These are phyloP conservation scores for Graphilbum sp. DNA, from an alignment of 2,329 filamentous ascomycete species.

Conservation along the genomic window DNA sequence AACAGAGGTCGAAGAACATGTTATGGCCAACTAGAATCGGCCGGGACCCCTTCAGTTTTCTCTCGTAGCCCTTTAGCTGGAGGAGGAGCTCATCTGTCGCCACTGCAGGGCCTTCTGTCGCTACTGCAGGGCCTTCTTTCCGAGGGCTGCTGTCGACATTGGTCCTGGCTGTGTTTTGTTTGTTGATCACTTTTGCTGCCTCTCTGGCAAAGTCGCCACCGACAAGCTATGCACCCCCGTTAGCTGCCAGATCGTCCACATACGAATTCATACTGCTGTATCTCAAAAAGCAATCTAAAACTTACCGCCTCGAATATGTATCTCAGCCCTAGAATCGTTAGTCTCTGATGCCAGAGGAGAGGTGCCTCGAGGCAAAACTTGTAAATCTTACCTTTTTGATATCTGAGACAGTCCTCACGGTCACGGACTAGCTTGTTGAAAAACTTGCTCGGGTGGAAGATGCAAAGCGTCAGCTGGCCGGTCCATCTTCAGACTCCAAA, in stretches of 20 bases:
- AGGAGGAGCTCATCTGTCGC: too few species aligned
- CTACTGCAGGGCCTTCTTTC: too few species aligned
- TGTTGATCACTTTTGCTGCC: slow-evolving; percentile 1
- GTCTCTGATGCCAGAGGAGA: background rate
- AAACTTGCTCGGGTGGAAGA: too few species aligned
- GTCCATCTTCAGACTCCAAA: background rate
- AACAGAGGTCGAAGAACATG: slow-evolving; percentile 45
- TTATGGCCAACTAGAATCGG: slow-evolving; percentile 46
- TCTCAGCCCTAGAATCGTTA: slow-evolving; percentile 5
- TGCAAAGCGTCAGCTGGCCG: background rate
- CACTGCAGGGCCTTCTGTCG: too few species aligned
- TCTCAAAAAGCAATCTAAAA: background rate
- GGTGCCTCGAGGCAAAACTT: background rate
- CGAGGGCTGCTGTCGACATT: too few species aligned
- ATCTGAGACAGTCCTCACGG: slow-evolving; percentile 4
- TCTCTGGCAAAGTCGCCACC: slow-evolving; percentile 13
- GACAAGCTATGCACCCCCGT: slow-evolving; percentile 7
- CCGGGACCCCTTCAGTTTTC: slow-evolving; percentile 12
- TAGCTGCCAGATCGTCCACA: background rate
- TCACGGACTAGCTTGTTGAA: background rate
- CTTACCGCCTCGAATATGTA: slow-evolving; percentile 17
- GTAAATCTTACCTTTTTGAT: slow-evolving; percentile 8
- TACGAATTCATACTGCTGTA: background rate
- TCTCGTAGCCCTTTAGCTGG: slow-evolving; percentile 12
- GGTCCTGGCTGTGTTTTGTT: too few species aligned